These are phyloP conservation scores for Rachicladosporium sp. DNA, from an alignment of 2,329 filamentous ascomycete species.

Conservation along the genomic window DNA sequence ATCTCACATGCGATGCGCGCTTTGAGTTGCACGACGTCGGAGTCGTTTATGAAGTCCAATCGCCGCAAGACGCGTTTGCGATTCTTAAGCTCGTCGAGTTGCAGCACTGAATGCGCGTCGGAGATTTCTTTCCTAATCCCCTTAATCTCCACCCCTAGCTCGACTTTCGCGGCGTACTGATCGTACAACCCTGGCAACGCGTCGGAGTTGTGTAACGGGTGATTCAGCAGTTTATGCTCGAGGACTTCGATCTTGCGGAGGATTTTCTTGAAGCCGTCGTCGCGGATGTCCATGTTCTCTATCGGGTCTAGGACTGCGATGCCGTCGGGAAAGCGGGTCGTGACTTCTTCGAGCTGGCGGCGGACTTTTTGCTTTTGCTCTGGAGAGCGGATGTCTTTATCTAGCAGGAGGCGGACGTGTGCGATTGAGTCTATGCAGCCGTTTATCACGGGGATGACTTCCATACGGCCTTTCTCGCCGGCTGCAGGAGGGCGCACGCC, in stretches of 20 bases:
- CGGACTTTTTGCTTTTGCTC: slow-evolving; percentile 58
- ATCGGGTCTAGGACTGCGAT: slow-evolving; percentile 81
- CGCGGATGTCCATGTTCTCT: slow-evolving; percentile 89
- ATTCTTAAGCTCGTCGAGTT: slow-evolving; percentile 91
- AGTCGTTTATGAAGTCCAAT: slow-evolving; percentile 88
- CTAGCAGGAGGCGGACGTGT: slow-evolving; percentile 72
- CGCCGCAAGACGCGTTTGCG: slow-evolving; percentile 90
- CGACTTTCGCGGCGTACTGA: slow-evolving; percentile 72
- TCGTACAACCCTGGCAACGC: slow-evolving; percentile 74
- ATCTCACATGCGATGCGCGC: slow-evolving; percentile 96
- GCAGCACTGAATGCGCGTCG: slow-evolving; percentile 74
- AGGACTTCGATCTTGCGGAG: slow-evolving; percentile 91
- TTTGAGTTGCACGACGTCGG: slow-evolving; percentile 91
- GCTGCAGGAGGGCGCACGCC: slow-evolving; percentile 48
- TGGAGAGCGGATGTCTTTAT: slow-evolving; percentile 57
- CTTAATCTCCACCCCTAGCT: slow-evolving; percentile 68
- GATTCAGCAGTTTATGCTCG: slow-evolving; percentile 76
- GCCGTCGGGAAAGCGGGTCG: slow-evolving; percentile 83
- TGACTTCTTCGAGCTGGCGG: slow-evolving; percentile 63
- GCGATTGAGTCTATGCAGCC: slow-evolving; percentile 76
- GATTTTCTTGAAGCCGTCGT: slow-evolving; percentile 86
- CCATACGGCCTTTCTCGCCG: slow-evolving; percentile 58
- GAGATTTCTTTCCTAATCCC: slow-evolving; percentile 75
- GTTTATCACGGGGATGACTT: slow-evolving; percentile 75
- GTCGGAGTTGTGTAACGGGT: slow-evolving; percentile 83